Percentiles rank a stretch among this genome's conserved stretches.
These are phyloP conservation scores for Orbilia oligospora DNA, from an alignment of 2,329 filamentous ascomycete genomes.

Conservation along the genomic window DNA sequence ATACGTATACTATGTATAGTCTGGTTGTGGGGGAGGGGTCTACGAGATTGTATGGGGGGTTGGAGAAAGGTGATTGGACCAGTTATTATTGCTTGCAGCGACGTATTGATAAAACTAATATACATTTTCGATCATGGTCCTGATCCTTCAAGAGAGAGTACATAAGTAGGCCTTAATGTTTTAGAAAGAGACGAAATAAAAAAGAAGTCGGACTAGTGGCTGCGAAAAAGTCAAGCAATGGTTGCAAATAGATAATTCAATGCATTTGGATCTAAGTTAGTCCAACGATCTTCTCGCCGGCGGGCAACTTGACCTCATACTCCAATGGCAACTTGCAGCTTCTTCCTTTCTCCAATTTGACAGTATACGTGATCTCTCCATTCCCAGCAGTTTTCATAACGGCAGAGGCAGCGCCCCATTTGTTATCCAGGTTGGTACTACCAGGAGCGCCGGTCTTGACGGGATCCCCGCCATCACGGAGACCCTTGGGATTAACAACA, in stretches of 20 bases:
- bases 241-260: background rate
- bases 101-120: constrained; percentile 5
- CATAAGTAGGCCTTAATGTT: background rate
- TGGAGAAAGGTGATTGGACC: background rate
- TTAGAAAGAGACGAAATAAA: background rate
- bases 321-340: constrained; percentile 74
- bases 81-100: background rate
- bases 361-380: constrained; percentile 70
- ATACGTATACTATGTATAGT: background rate
- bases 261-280: constrained; percentile 26
- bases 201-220: background rate
- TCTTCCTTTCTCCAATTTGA: constrained; percentile 73
- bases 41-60: background rate
- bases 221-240: background rate
- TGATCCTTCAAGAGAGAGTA: background rate
- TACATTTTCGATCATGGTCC: no score
- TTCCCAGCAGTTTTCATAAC: constrained; percentile 73
- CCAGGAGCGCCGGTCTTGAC: constrained; percentile 66
- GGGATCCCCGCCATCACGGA: constrained; percentile 67
- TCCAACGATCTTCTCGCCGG: constrained; percentile 68
- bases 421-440: constrained; percentile 63
- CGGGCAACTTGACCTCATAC: constrained; percentile 75
- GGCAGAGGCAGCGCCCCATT: constrained; percentile 72
- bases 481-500: constrained; percentile 70
- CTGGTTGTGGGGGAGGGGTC: background rate